phyloP scores from a whole-genome alignment of 345 rosid genomes.

The Chamaenerion angustifolium region DNA sequence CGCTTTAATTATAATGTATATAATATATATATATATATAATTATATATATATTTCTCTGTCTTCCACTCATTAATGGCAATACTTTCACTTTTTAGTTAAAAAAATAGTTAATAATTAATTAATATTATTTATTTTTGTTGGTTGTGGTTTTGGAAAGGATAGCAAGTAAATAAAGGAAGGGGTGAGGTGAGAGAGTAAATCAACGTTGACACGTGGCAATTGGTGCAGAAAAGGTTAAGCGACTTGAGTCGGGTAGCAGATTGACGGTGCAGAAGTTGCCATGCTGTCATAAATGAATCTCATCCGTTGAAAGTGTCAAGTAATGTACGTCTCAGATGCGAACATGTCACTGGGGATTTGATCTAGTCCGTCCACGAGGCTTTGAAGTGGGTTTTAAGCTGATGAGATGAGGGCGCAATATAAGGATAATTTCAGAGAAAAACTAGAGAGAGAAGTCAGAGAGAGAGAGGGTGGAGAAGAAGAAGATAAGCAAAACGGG shows the following conservation, averaged over 20 bases:
- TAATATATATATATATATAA: too few relatives aligned
- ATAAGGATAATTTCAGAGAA: slow-evolving; percentile 9
- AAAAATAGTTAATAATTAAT: background rate
- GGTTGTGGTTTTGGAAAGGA: slow-evolving; percentile 3
- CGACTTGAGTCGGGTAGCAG: slow-evolving; percentile 1
- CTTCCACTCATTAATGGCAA: slow-evolving; percentile 15
- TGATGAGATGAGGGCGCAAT: slow-evolving; percentile 41
- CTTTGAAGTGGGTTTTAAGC: slow-evolving; percentile 46
- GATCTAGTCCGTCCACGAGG: slow-evolving; percentile 62
- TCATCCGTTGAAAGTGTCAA: slow-evolving; percentile 31
- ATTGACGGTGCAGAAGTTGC: slow-evolving; percentile 39
- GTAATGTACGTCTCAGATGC: slow-evolving; percentile 29
- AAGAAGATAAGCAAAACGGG: slow-evolving; percentile 16
- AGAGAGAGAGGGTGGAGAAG: slow-evolving; percentile 6
- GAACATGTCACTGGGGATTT: slow-evolving; percentile 17
- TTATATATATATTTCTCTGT: too few relatives aligned
- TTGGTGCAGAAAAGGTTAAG: slow-evolving; percentile 13
- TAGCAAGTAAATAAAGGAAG: slow-evolving; percentile 29
- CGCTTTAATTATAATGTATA: too few relatives aligned
- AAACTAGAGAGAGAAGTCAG: slow-evolving; percentile 12
- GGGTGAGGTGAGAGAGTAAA: slow-evolving; percentile 19
- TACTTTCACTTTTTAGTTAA: background rate
- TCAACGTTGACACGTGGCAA: slow-evolving; percentile 57
- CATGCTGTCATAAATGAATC: slow-evolving; percentile 28
- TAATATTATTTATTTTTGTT: background rate